Base-by-base conservation (phyloP, 306 rosid species). In the Trifolium fragiferum region DNA sequence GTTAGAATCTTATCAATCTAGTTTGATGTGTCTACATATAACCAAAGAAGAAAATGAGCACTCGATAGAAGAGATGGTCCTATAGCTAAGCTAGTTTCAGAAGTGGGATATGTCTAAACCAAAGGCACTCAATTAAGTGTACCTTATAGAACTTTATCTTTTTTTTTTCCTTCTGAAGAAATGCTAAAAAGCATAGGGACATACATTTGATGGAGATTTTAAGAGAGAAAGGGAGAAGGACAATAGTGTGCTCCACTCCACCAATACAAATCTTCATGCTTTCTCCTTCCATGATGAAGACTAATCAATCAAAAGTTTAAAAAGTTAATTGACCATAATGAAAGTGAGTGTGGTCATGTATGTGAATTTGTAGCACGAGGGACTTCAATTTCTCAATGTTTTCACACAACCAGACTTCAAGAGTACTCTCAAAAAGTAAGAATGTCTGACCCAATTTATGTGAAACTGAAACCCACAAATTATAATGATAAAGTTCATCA, bases 101-200 rank as follows among this genome's bases (percentile, higher is more conserved):
- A 54, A 68, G 82, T 84, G 76, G 74, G 76, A 71, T 65, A 76
- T 75, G 75, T 57, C 66, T 73, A 84, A 75, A 19, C 37, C 72
- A 80, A 73, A 77, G 79, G 69, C 74, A 74, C 76, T 85, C 27
- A 81, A 82, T 57, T 78, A 83, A 74, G 64, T 70, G 80, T 66
- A 78, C 33, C 75, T 62, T 54, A 54, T 10, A 19, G 2, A 18
- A 53, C 30, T 62, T 63, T 40, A 16, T 21, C 15, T 82, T 77
- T 81, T 73, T 77, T 81, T 73, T 69, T 12, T 57, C 4, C 64
- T 68, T 51, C 55, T 53, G 21, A 38, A 55, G 82, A 84, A 84
- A 84, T 59, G 77, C 46, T 67, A 21, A 25, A 44, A 77, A 76
- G 68, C 66, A 51, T 74, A 59, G 11, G 60, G 66, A 25, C 64